These are phyloP conservation scores for Rosa chinensis DNA, from an alignment of 306 rosid genomes.

Conservation along the genomic window DNA sequence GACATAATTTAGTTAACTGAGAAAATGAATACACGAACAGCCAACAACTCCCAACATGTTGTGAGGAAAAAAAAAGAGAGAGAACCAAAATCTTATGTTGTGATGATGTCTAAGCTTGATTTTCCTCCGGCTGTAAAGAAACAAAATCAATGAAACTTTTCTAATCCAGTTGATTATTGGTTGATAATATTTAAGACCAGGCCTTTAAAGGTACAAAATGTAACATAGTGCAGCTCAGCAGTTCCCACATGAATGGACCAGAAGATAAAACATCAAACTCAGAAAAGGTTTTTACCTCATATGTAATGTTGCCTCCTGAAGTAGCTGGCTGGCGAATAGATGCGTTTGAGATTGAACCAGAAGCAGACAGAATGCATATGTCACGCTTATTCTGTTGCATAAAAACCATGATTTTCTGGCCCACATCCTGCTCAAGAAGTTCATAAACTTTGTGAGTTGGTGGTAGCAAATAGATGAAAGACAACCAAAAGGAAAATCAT, in stretches of 20 bases:
- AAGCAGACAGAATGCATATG: constrained; percentile 87
- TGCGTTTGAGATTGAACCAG: constrained; percentile 86
- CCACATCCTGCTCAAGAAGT: constrained; percentile 71
- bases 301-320: constrained; percentile 84
- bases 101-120: neutral
- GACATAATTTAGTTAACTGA: neutral
- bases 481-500: neutral
- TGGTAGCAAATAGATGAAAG: constrained; percentile 26
- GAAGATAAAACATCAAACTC: neutral
- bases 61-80: neutral
- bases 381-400: constrained; percentile 96
- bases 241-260: neutral
- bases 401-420: constrained; percentile 87
- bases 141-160: neutral
- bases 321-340: constrained; percentile 93
- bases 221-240: neutral
- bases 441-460: constrained; percentile 36
- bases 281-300: constrained; percentile 60
- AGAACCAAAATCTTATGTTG: no score
- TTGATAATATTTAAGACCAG: no score
- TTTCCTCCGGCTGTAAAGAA: neutral
- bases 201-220: neutral
- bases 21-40: neutral
- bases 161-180: neutral
- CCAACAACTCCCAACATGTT: neutral